Conservation (phyloP, 768 basidiomycete species). For the Suillus weaverae region DNA sequence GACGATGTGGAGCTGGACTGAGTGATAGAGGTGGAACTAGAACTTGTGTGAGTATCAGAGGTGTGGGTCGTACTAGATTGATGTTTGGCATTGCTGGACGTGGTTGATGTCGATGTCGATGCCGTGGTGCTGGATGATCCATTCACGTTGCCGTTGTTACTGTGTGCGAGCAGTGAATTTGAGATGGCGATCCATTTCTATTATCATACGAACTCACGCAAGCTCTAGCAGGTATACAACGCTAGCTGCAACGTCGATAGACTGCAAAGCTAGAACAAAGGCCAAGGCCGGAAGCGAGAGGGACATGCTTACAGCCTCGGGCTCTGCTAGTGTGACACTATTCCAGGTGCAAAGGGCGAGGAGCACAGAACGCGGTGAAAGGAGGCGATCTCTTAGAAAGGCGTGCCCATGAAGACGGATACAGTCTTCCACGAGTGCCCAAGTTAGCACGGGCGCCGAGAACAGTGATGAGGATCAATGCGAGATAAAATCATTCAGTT, state of each 20-base stretch:
- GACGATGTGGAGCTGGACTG: not conserved
- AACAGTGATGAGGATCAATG: not conserved
- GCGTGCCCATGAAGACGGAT: not conserved
- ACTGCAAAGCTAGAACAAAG: slow-evolving; percentile 5
- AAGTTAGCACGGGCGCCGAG: not conserved
- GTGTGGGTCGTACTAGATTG: not conserved
- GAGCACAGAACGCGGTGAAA: not conserved
- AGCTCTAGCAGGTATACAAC: not conserved
- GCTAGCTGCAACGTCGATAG: not conserved
- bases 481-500: not conserved
- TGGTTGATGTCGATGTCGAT: not conserved
- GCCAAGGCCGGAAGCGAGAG: slow-evolving; percentile 4
- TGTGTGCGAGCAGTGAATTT: not conserved
- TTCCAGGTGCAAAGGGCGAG: not conserved
- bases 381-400: not conserved
- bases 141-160: not conserved
- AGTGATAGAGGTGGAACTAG: not conserved
- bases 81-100: not conserved
- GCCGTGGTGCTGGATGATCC: slow-evolving; percentile 3
- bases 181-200: not conserved
- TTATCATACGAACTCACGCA: slow-evolving; percentile 2
- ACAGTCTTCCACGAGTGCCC: not conserved
- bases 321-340: not conserved
- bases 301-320: not conserved
- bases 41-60: not conserved